phyloP scores from a whole-genome alignment of 1,139 yeast species.

The Suhomyces bokatorum region DNA sequence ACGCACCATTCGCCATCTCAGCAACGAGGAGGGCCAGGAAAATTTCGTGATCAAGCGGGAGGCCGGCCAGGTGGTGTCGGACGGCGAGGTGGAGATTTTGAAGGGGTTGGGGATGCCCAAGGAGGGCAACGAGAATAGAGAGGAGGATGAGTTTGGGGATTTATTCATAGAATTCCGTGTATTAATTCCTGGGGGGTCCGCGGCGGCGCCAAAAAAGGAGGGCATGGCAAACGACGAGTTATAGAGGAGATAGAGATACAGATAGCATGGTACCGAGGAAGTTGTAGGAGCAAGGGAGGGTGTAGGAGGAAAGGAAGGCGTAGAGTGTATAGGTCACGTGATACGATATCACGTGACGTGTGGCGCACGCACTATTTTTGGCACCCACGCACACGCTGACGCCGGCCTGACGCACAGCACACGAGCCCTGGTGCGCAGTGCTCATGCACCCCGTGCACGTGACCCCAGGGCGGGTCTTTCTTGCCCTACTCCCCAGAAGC shows the following conservation, averaged over 20 bases:
- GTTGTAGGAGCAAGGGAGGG: no score
- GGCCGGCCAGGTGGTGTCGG: slow-evolving; percentile 50
- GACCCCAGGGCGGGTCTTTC: slow-evolving; percentile 8
- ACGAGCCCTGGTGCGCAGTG: no score
- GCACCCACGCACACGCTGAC: no score
- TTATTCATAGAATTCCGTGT: slow-evolving; percentile 71
- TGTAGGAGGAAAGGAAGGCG: background rate
- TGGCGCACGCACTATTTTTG: background rate
- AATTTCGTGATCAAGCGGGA: slow-evolving; percentile 49
- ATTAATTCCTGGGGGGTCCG: slow-evolving; percentile 42
- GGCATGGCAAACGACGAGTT: slow-evolving; percentile 19
- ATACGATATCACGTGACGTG: background rate
- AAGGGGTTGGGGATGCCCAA: slow-evolving; percentile 86
- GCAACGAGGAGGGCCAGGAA: slow-evolving; percentile 45
- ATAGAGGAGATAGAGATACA: slow-evolving; percentile 5
- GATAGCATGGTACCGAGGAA: background rate
- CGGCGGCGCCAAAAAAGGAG: background rate
- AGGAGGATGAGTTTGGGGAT: slow-evolving; percentile 67
- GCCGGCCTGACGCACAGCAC: no score
- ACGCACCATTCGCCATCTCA: slow-evolving; percentile 65
- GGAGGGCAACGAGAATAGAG: slow-evolving; percentile 28
- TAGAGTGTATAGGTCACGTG: background rate
- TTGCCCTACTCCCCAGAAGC: background rate
- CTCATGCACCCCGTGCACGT: no score
- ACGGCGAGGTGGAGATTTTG: slow-evolving; percentile 72